Base-by-base conservation (phyloP, 1,284 basidiomycete genomes). In the Trichosporon coremiiforme region DNA sequence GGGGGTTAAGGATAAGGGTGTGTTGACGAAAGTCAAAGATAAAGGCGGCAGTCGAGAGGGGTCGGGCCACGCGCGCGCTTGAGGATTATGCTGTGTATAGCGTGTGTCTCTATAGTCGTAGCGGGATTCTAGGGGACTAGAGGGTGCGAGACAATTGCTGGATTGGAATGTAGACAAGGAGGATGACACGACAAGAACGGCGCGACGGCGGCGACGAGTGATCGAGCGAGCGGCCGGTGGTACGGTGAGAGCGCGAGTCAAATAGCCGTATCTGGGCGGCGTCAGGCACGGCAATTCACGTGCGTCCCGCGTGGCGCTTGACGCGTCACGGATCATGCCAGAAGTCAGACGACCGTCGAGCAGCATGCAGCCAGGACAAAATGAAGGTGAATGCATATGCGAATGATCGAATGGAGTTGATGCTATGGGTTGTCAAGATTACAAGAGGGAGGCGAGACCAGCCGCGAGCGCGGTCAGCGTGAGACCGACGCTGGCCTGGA, bases 391-490 rank as follows among this genome's bases (percentile, higher is more conserved):
- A 57, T 57, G 53, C 53, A 57, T 64, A 38, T 64, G 63, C 15
- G 25, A 50, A 17, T 45, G 17, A 55, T 41, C 50, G 25, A 38
- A 47, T 33, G 25, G 22, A 22, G 31, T 53, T 20, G 10, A 53
- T 53, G 50, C 20, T 15, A 50, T 25, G 41, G 6, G n/a, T 22
- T 17, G 63, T 64, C 22, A 17, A 41, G 20, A 38, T 65, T 66
- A 66, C 25, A 66, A 25, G 65, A 50, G 20, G 9, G 65, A 45
- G 25, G 65, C 65, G 33, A 55, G 45, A 20, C 45, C 65, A 66
- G 38, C 65, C 35, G 55, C 63, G 57, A 64, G 47, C 50, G 65
- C 57, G 65, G 45, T 66, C 22, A 35, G 33, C 35, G n/a, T 55
- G 29, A 66, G 33, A 29, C 65, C 65, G 22, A 55, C 29, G 12